Evolutionary conservation across 139 green algal species (phyloP), one percentile per base, ranked within the genome.

Genomic region (Helicosporidium sp.): DNA sequence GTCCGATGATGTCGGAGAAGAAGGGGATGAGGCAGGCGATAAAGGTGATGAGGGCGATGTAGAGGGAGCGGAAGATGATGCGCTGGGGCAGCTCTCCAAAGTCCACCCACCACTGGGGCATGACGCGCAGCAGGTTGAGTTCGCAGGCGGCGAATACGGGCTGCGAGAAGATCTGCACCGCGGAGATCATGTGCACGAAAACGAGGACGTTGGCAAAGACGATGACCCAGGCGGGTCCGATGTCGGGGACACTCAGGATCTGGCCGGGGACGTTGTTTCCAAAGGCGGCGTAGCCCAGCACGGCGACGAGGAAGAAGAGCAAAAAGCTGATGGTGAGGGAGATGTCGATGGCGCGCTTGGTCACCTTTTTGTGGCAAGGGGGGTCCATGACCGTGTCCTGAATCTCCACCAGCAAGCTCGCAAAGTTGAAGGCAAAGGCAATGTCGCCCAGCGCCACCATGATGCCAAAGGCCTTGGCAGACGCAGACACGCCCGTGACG

Each of bases 361-460:
- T 70, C 27, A 44, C 55, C 7, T 49, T 17, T 23, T 24, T 26
- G 13, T 51, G 41, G 16, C 52, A 49, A 6, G 62, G 62, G 2
- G 62, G 62, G 44, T 70, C 58, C 28, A 49, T 45, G 19, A 70
- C 39, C 20, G 62, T 70, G 33, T 51, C 52, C 46, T 70, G 39
- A 10, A 61, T 15, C 24, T 45, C 47, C 31, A 50, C 7, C 20
- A 61, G 31, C 41, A 60, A 18, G 24, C 35, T 25, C 16, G n/a
- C 34, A 26, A 60, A 65, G 10, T 33, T 46, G 41, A 31, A 60
- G 28, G 33, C 41, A 46, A 68, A 68, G 13, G 48, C 46, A 17
- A 68, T 52, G n/a, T 20, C 36, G 24, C 60, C 60, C 0, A 64
- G 28, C 12, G 54, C 60, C 36, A 65, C 65, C 39, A 68, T 50